These are phyloP conservation scores for Termitomyces titanicus DNA, from an alignment of 768 basidiomycete genomes.

Conservation along the genomic window DNA sequence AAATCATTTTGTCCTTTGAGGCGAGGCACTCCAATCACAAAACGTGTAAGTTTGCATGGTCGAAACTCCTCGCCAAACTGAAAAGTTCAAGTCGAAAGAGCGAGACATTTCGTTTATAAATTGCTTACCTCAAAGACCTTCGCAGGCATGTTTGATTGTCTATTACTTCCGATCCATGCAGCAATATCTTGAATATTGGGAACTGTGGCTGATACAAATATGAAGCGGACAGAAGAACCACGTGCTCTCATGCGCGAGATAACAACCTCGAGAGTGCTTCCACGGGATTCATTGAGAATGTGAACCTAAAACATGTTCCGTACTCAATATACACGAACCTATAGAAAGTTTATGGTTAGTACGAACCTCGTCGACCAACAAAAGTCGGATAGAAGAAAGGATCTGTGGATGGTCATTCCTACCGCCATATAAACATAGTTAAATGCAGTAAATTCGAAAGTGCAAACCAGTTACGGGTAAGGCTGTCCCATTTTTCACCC, in stretches of 20 bases:
- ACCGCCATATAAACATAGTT: neutral
- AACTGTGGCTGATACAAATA: conserved; percentile 90
- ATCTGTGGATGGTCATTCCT: conserved; percentile 66
- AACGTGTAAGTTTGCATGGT: conserved; percentile 73
- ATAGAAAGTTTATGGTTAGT: neutral
- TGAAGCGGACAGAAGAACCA: conserved; percentile 69
- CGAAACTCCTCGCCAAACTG: conserved; percentile 94
- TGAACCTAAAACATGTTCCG: conserved; percentile 60
- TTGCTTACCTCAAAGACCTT: conserved; percentile 60
- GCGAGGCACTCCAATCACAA: conserved; percentile 70
- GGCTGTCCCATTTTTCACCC: conserved; percentile 96
- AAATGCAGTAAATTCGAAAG: neutral
- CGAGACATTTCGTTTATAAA: neutral
- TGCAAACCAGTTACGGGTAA: conserved; percentile 80
- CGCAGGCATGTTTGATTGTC: conserved; percentile 40
- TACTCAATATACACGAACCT: neutral
- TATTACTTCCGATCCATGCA: conserved; percentile 68
- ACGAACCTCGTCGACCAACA: conserved; percentile 87
- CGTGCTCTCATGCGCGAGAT: conserved; percentile 87
- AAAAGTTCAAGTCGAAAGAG: neutral
- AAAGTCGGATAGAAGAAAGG: conserved; percentile 68
- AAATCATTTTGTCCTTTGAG: conserved; percentile 73
- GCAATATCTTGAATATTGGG: conserved; percentile 93
- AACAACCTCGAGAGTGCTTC: conserved; percentile 93
- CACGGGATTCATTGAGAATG: conserved; percentile 85